Evolutionary conservation across 768 basidiomycete genomes (phyloP).

Genomic region (Tulasnella sp.): DNA sequence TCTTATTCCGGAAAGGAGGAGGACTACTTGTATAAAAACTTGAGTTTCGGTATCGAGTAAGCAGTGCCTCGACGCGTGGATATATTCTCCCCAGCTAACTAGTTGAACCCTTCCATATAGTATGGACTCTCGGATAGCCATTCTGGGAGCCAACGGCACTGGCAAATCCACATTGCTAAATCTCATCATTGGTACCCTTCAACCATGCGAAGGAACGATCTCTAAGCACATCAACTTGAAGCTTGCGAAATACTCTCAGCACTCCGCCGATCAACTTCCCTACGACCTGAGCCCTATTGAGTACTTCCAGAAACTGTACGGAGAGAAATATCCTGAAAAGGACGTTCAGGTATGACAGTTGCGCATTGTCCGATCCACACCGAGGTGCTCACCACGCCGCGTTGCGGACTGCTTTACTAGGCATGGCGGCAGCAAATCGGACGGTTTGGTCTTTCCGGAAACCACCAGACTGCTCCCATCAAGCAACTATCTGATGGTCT

Average conservation of each 20-base stretch:
- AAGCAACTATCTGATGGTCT: slow-evolving; percentile 93
- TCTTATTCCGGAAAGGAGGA: slow-evolving; percentile 86
- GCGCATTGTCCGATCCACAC: neutral
- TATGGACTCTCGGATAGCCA: slow-evolving; percentile 93
- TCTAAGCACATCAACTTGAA: slow-evolving; percentile 88
- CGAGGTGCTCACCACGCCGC: neutral
- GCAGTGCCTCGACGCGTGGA: slow-evolving; percentile 35
- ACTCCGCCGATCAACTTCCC: slow-evolving; percentile 96
- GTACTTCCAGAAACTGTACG: slow-evolving; percentile 82
- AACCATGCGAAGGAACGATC: slow-evolving; percentile 79
- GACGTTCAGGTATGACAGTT: slow-evolving; percentile 56
- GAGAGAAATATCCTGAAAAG: slow-evolving; percentile 87
- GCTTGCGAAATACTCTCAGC: slow-evolving; percentile 97
- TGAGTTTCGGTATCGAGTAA: slow-evolving; percentile 98
- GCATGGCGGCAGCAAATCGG: slow-evolving; percentile 95
- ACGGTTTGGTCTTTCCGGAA: slow-evolving; percentile 89
- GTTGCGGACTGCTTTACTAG: slow-evolving; percentile 40
- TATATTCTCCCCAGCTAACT: slow-evolving; percentile 4
- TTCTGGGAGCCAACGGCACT: slow-evolving; percentile 93
- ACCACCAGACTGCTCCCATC: slow-evolving; percentile 93
- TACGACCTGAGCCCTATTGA: slow-evolving; percentile 89
- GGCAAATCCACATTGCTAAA: slow-evolving; percentile 91
- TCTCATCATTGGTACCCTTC: slow-evolving; percentile 78
- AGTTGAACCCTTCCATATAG: slow-evolving; percentile 41
- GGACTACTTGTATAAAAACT: slow-evolving; percentile 81